Evolutionary conservation across 2,329 filamentous ascomycete genomes (phyloP), one percentile per base, ranked within the genome.

Genomic region (Elsinoe batatas): DNA sequence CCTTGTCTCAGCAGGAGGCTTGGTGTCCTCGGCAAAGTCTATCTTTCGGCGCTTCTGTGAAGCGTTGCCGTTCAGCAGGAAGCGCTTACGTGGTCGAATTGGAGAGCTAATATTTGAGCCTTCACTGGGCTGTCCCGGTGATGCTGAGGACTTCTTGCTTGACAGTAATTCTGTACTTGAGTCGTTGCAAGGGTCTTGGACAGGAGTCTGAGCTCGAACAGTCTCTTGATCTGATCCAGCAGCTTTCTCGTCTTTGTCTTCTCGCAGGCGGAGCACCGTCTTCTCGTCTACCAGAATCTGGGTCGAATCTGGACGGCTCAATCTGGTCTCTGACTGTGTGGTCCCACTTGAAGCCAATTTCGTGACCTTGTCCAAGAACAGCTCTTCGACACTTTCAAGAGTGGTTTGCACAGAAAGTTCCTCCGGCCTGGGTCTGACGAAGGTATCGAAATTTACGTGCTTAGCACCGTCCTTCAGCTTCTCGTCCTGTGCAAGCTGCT

Each of bases 361-460:
- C 54, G 44, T 44, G 47, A 90, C 69, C 47, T 82, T 86, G 17
- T 80, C 77, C 0, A 87, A 85, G 66, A 87, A 95, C 13, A 98
- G 75, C 65, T 97, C 91, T 66, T 91, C 85, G 0, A 97, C 84
- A 53, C 91, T 91, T 64, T 95, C 81, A 37, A 95, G 70, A 1
- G 82, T 80, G 1, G 91, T 95, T 62, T 84, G 85, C n/a, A 96
- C 74, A 2, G 71, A 71, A 3, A 76, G 71, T 1, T 56, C 61
- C 36, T 64, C 61, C 80, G 73, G 1, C 71, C 64, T 2, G 72
- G 69, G 33, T 46, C 54, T 57, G 5, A 87, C 74, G 67, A 91
- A 93, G 0, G 72, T 78, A 26, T 86, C 80, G 62, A 91, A 91
- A 0, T 73, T 76, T 11, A 79, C 59, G 8, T 74, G 66, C 5